Evolutionary conservation across 1,284 basidiomycete genomes (phyloP).

Genomic region (Cryptococcus sp.): DNA sequence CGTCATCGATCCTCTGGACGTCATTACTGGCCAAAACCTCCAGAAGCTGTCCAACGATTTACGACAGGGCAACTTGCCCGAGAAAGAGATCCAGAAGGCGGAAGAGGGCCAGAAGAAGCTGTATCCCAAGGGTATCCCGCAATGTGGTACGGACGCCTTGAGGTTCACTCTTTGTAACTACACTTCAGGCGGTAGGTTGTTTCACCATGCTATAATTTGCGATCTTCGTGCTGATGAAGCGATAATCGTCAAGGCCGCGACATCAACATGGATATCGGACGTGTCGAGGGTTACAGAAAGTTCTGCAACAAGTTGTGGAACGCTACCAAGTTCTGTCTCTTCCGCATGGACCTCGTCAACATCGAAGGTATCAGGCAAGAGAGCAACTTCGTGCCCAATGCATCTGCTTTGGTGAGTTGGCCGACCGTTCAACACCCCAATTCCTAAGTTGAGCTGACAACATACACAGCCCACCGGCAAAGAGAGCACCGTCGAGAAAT

Average conservation of each 20-base stretch:
- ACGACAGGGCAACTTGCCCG: slow-evolving; percentile 88
- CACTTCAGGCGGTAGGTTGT: slow-evolving; percentile 68
- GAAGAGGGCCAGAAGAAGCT: slow-evolving; percentile 97
- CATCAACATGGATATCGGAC: slow-evolving; percentile 92
- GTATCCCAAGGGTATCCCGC: slow-evolving; percentile 98
- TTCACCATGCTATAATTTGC: neutral
- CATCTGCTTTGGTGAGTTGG: slow-evolving; percentile 63
- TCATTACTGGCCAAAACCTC: slow-evolving; percentile 83
- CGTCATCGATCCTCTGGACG: slow-evolving; percentile 95
- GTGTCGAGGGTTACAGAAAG: slow-evolving; percentile 99
- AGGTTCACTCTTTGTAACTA: slow-evolving; percentile 95
- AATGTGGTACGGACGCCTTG: slow-evolving; percentile 96
- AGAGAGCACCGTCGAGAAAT: slow-evolving; percentile 89
- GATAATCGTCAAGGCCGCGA: slow-evolving; percentile 67
- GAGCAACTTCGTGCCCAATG: slow-evolving; percentile 72
- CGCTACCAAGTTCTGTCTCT: slow-evolving; percentile 97
- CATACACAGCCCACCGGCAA: slow-evolving; percentile 72
- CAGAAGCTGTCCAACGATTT: slow-evolving; percentile 86
- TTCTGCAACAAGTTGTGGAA: slow-evolving; percentile 99
- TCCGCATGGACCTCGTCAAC: slow-evolving; percentile 71
- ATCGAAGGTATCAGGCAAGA: slow-evolving; percentile 49
- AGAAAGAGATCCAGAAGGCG: slow-evolving; percentile 89
- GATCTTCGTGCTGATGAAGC: neutral
- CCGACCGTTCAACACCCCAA: neutral
- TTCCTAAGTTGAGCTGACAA: neutral